Conservation (phyloP, 2,329 filamentous ascomycete genomes). For the Penicillium occitanis region DNA sequence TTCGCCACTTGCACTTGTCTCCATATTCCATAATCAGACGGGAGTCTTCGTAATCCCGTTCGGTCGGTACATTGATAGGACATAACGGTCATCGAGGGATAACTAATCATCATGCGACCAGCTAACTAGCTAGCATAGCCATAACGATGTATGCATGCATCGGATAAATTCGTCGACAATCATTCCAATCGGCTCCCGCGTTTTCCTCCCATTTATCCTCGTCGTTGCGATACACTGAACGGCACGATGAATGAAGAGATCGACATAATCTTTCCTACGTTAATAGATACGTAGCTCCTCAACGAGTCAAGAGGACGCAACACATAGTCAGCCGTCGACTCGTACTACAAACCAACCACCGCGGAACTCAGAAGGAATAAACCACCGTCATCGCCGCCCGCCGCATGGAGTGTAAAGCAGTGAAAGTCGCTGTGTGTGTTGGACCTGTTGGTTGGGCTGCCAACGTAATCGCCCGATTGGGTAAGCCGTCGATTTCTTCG, state of each 20-base stretch:
- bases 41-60: neutral
- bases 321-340: neutral
- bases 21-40: neutral
- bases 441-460: neutral
- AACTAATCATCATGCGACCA: neutral
- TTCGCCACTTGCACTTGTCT: neutral
- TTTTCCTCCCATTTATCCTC: neutral
- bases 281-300: neutral
- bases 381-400: neutral
- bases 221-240: neutral
- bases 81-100: neutral
- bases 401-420: neutral
- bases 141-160: neutral
- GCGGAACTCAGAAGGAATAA: neutral
- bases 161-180: neutral
- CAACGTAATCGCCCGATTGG: neutral
- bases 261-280: neutral
- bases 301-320: neutral
- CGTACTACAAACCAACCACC: neutral
- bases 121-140: neutral
- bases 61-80: neutral
- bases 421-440: neutral
- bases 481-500: neutral
- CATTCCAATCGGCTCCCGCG: neutral
- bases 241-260: neutral